Evolutionary conservation across 139 green algal genomes (phyloP).

Genomic region (Dunaliella sp.): DNA sequence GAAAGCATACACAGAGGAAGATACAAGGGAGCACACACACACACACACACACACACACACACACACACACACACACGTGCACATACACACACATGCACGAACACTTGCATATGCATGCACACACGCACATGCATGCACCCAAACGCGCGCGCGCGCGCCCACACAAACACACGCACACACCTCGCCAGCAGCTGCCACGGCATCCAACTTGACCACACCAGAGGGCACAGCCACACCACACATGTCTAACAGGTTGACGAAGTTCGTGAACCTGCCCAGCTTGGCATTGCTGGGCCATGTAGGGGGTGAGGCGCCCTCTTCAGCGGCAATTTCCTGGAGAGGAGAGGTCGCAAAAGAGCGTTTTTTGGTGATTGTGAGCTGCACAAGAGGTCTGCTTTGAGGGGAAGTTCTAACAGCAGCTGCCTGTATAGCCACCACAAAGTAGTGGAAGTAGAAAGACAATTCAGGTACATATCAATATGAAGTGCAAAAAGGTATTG

Average conservation of each 20-base stretch:
- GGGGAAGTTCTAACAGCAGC: not conserved
- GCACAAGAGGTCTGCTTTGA: too few species aligned
- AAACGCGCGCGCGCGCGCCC: not conserved
- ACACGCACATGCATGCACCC: not conserved
- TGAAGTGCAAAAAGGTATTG: too few species aligned
- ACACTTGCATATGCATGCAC: not conserved
- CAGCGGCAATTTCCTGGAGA: slow-evolving; percentile 33
- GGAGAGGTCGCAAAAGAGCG: too few species aligned
- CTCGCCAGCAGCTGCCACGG: not conserved
- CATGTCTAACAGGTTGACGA: slow-evolving; percentile 83
- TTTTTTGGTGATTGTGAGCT: too few species aligned
- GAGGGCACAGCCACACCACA: slow-evolving; percentile 68
- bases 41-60: not conserved
- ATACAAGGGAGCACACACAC: too few species aligned
- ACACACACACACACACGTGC: not conserved
- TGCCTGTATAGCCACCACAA: too few species aligned
- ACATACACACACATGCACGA: not conserved
- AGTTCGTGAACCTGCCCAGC: slow-evolving; percentile 79
- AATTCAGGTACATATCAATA: too few species aligned
- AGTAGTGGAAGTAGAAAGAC: too few species aligned
- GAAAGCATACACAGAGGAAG: too few species aligned
- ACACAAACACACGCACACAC: not conserved
- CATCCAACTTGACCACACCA: slow-evolving; percentile 45
- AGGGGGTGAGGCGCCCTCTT: slow-evolving; percentile 41
- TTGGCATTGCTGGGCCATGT: slow-evolving; percentile 65